Base-by-base conservation (phyloP, 1,139 yeast genomes). In the Ogataea hybrid region DNA sequence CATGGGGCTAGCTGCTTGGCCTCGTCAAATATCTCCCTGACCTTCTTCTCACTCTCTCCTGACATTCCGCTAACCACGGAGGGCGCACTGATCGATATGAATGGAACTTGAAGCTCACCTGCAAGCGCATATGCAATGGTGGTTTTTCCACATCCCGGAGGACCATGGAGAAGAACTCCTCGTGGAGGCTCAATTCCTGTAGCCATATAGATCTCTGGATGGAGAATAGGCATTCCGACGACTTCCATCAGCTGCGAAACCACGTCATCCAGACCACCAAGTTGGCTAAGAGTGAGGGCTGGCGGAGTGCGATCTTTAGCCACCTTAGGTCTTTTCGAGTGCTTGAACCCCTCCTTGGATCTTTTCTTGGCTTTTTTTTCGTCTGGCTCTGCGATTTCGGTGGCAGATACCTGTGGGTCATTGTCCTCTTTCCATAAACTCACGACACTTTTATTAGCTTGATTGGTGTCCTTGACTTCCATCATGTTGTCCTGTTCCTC, bases 31-130 rank as follows among this genome's bases (percentile, higher is more conserved):
- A 92, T 71, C 49, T 92, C 98, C 49, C 98, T 72, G 14, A 92
- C 72, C 60, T 90, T 90, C 69, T 92, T 92, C 61, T 94, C 98
- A 46, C 94, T 82, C 63, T 92, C 99, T 34, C 98, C 98, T n/a
- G 96, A 87, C 98, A 92, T 92, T n/a, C 99, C 98, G 45, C 96
- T 86, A 0, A 92, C 97, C 6, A 94, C 88, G 1, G 96, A 85
- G 1, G 98, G 98, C 0, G 99, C 98, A 16, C 96, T 85, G 1
- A 92, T 75, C 37, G 85, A 84, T 21, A 92, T 79, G 58, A 94
- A 92, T 0, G 98, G 97, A 0, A 92, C 96, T 50, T 88, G 87
- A 32, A 92, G 71, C 59, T 92, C 97, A 22, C 96, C 96, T 2
- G 98, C 98, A 31, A 92, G 70, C 0, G 97, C 97, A 63, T 90